phyloP scores from a whole-genome alignment of 1,284 basidiomycete genomes.

The Xerocomus nothofagi region DNA sequence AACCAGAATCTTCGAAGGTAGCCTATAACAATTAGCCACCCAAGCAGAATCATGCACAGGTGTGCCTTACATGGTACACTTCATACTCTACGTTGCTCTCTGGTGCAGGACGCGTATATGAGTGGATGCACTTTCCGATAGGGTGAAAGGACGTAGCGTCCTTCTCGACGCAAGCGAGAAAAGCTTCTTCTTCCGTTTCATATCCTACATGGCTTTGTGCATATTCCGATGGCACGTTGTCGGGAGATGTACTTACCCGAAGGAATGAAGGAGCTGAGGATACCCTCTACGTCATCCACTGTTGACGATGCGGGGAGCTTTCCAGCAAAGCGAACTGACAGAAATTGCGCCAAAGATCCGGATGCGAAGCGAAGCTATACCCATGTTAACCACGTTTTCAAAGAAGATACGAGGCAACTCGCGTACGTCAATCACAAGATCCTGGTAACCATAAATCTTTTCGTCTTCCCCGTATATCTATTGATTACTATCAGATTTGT shows the following conservation, averaged over 20 bases:
- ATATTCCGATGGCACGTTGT: not conserved
- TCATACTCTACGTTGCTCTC: constrained; percentile 72
- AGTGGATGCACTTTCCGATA: constrained; percentile 71
- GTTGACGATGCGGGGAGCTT: constrained; percentile 73
- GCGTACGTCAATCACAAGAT: constrained; percentile 79
- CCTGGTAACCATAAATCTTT: constrained; percentile 93
- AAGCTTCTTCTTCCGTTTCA: constrained; percentile 63
- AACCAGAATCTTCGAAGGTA: constrained; percentile 87
- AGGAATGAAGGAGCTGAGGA: constrained; percentile 79
- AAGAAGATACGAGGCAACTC: not conserved
- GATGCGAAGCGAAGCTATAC: constrained; percentile 81
- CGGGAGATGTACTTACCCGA: constrained; percentile 44
- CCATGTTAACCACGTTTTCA: constrained; percentile 6
- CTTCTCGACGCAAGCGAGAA: constrained; percentile 66
- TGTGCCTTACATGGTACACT: constrained; percentile 75
- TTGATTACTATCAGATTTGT: constrained; percentile 7
- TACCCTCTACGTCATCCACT: constrained; percentile 86
- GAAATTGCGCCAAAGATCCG: constrained; percentile 78
- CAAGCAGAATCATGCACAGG: constrained; percentile 1
- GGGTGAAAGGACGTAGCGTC: constrained; percentile 80
- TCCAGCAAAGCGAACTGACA: constrained; percentile 67
- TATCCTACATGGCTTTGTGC: constrained; percentile 48
- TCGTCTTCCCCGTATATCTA: constrained; percentile 95
- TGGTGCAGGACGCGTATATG: constrained; percentile 63
- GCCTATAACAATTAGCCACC: constrained; percentile 44